phyloP scores from a whole-genome alignment of 2,329 filamentous ascomycete genomes.

The Neoascochyta sp. region DNA sequence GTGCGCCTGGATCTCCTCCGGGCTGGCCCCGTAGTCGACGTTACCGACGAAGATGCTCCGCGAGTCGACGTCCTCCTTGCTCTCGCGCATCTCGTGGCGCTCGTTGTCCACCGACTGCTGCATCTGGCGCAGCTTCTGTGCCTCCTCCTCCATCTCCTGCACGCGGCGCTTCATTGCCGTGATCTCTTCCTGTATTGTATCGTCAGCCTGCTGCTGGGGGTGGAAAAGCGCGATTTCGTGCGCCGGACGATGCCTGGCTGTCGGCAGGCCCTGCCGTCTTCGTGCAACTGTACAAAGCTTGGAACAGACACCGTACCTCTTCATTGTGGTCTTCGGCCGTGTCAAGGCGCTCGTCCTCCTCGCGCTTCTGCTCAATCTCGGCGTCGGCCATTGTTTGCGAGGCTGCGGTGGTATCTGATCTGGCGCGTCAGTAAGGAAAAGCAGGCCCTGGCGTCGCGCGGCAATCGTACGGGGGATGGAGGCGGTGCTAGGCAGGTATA shows the following conservation, averaged over 20 bases:
- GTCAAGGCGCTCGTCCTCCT: slow-evolving; percentile 33
- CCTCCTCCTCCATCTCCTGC: slow-evolving; percentile 58
- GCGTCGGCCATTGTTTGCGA: slow-evolving; percentile 26
- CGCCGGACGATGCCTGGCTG: not conserved
- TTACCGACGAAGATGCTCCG: slow-evolving; percentile 98
- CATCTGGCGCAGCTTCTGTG: slow-evolving; percentile 53
- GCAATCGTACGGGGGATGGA: not conserved
- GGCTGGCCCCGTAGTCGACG: slow-evolving; percentile 94
- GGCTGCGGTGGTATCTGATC: slow-evolving; percentile 1
- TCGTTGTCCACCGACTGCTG: slow-evolving; percentile 72
- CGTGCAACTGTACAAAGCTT: not conserved
- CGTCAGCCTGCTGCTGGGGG: slow-evolving; percentile 5
- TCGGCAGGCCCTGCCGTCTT: too few species aligned
- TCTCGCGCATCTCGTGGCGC: slow-evolving; percentile 76
- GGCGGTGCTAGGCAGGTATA: slow-evolving; percentile 1
- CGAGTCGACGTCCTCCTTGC: slow-evolving; percentile 92
- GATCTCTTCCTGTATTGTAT: slow-evolving; percentile 39
- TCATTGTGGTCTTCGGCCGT: slow-evolving; percentile 34
- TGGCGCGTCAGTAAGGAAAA: slow-evolving; percentile 6
- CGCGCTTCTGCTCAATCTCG: slow-evolving; percentile 27
- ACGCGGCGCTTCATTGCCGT: slow-evolving; percentile 53
- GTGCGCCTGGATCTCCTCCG: slow-evolving; percentile 96
- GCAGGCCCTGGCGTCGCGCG: too few species aligned
- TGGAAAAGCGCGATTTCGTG: not conserved
- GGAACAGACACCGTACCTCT: slow-evolving; percentile 27